A percentile compares a stretch with the other conserved stretches of the same genome.
Conservation (phyloP, 805 yeast species). For the Starmerella stigmatis region DNA sequence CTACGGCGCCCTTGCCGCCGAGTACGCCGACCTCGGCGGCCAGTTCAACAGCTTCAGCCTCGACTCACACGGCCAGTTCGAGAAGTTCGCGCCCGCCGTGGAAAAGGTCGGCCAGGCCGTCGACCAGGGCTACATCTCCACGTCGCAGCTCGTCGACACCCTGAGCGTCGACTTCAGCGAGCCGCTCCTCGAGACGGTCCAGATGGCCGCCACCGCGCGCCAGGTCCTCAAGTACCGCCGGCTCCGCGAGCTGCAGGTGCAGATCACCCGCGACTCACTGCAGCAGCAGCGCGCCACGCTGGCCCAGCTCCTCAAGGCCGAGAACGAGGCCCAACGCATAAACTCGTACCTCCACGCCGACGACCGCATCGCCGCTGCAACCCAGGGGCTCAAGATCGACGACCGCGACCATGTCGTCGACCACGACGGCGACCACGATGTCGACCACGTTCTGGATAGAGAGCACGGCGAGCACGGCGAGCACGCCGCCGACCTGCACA, state of each 20-base stretch:
- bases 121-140: constrained; percentile 49
- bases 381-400: constrained; percentile 7
- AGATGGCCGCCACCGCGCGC: constrained; percentile 47
- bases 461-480: no score
- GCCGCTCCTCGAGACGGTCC: constrained; percentile 63
- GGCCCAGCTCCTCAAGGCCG: constrained; percentile 35
- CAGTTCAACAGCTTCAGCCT: constrained; percentile 50
- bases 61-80: constrained; percentile 34
- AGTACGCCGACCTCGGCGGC: constrained; percentile 69
- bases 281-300: constrained; percentile 30
- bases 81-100: constrained; percentile 40
- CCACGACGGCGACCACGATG: constrained; percentile 9
- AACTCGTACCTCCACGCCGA: constrained; percentile 29
- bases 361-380: constrained; percentile 23
- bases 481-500: constrained; percentile 4
- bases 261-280: constrained; percentile 35
- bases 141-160: constrained; percentile 42
- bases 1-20: constrained; percentile 49
- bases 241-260: constrained; percentile 45
- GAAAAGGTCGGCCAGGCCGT: constrained; percentile 81
- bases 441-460: constrained; percentile 10
- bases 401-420: constrained; percentile 13
- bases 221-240: constrained; percentile 52
- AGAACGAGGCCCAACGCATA: constrained; percentile 38
- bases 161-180: constrained; percentile 53